A percentile compares a stretch with the other conserved stretches of the same genome.
phyloP scores from a whole-genome alignment of 768 basidiomycete genomes.

The Mycena rosella region DNA sequence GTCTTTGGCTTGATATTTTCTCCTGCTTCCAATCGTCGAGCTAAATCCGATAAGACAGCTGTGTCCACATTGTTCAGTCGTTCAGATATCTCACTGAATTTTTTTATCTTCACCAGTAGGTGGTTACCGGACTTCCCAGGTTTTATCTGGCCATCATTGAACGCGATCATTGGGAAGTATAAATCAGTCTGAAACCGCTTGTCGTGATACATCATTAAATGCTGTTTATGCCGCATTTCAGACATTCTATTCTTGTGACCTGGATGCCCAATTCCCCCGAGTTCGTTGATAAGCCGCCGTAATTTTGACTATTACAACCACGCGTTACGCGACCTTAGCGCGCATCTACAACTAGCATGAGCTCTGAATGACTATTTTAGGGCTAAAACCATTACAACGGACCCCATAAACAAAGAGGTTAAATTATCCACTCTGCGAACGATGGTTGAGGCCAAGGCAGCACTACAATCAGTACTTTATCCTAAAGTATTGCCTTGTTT shows the following conservation, averaged over 20 bases:
- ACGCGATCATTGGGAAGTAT: constrained; percentile 52
- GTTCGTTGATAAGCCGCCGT: too few relatives aligned
- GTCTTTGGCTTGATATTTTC: not conserved
- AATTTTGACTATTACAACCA: too few relatives aligned
- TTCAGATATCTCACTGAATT: not conserved
- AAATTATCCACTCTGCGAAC: too few relatives aligned
- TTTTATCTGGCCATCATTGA: constrained; percentile 55
- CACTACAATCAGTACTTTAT: too few relatives aligned
- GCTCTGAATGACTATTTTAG: too few relatives aligned
- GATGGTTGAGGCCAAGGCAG: too few relatives aligned
- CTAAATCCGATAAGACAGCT: not conserved
- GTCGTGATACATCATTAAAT: constrained; percentile 54
- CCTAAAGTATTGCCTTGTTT: too few relatives aligned
- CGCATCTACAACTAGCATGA: too few relatives aligned
- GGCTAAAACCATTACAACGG: too few relatives aligned
- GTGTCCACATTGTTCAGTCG: not conserved
- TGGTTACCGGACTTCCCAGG: constrained; percentile 30
- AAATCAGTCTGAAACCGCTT: constrained; percentile 54
- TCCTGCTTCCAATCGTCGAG: not conserved
- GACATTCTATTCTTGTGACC: not conserved
- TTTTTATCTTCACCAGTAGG: constrained; percentile 28
- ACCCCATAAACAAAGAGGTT: too few relatives aligned
- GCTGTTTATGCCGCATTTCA: constrained; percentile 41
- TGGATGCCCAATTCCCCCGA: constrained; percentile 45
- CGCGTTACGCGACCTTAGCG: too few relatives aligned